Percentiles rank a stretch among this genome's conserved stretches.
phyloP scores from a whole-genome alignment of 2,329 filamentous ascomycete genomes.

The Venturia asperata region DNA sequence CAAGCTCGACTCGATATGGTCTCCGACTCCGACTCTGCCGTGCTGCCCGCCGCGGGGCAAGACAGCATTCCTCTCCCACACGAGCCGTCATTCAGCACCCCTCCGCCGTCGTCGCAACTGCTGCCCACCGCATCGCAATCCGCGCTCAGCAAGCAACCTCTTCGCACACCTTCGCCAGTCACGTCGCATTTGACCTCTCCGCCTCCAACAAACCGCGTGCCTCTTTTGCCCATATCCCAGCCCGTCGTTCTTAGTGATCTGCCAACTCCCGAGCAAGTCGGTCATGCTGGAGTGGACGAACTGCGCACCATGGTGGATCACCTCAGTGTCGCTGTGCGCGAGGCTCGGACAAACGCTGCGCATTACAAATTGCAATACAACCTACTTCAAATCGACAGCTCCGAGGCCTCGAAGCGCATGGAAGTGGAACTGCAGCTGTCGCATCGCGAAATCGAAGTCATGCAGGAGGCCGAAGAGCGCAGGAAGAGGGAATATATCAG shows the following conservation, averaged over 20 bases:
- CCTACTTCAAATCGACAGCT: slow-evolving; percentile 73
- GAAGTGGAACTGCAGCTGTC: slow-evolving; percentile 88
- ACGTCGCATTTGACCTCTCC: slow-evolving; percentile 43
- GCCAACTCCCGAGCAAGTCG: slow-evolving; percentile 45
- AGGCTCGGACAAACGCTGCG: slow-evolving; percentile 73
- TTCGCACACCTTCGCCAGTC: slow-evolving; percentile 46
- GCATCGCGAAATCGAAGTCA: slow-evolving; percentile 76
- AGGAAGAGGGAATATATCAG: slow-evolving; percentile 45
- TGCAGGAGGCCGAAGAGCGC: slow-evolving; percentile 66
- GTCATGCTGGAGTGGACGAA: slow-evolving; percentile 44
- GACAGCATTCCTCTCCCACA: slow-evolving; percentile 33
- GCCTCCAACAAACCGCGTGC: slow-evolving; percentile 34
- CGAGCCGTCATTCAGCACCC: slow-evolving; percentile 50
- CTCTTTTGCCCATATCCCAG: neutral
- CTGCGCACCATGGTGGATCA: slow-evolving; percentile 48
- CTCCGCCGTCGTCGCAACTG: slow-evolving; percentile 56
- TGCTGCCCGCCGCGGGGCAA: slow-evolving; percentile 7
- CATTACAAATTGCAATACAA: slow-evolving; percentile 89
- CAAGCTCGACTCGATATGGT: neutral
- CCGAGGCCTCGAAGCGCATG: slow-evolving; percentile 77
- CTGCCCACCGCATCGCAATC: slow-evolving; percentile 25
- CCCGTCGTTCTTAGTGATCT: slow-evolving; percentile 28
- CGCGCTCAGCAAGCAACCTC: slow-evolving; percentile 31
- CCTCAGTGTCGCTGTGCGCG: slow-evolving; percentile 49
- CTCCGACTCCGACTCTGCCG: slow-evolving; percentile 7